These are phyloP conservation scores for Exophiala sp. DNA, from an alignment of 2,329 filamentous ascomycete genomes.

Conservation along the genomic window DNA sequence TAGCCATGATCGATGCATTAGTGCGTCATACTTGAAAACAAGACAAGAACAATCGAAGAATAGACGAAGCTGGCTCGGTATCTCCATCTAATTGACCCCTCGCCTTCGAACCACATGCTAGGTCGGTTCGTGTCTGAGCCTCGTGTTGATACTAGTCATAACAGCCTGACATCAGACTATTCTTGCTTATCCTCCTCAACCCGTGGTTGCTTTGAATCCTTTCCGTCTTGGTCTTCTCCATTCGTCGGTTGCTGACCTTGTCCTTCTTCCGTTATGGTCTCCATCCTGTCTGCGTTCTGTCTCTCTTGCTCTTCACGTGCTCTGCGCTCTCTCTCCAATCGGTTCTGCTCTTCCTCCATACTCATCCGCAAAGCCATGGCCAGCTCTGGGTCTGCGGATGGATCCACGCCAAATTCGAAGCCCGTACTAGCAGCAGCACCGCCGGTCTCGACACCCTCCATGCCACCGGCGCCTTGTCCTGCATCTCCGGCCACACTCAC, in stretches of 20 bases:
- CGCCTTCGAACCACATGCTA: not conserved
- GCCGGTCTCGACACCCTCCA: conserved; percentile 48
- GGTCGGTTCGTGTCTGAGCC: not conserved
- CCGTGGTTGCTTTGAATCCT: conserved; percentile 26
- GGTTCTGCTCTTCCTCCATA: conserved; percentile 94
- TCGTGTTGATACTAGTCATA: conserved; percentile 4
- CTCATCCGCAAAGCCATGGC: conserved; percentile 93
- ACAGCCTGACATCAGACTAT: not conserved
- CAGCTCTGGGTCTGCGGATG: conserved; percentile 84
- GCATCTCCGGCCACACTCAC: conserved; percentile 62
- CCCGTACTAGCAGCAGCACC: conserved; percentile 52
- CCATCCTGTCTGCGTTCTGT: conserved; percentile 54
- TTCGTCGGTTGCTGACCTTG: conserved; percentile 41
- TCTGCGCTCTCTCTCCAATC: conserved; percentile 78
- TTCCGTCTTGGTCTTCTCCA: conserved; percentile 14
- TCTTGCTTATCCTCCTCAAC: conserved; percentile 29
- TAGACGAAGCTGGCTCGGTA: not conserved
- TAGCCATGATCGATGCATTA: too few relatives aligned
- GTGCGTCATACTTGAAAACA: too few relatives aligned
- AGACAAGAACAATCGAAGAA: not conserved
- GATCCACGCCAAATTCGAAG: conserved; percentile 87
- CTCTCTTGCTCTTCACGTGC: conserved; percentile 67
- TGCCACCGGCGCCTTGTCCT: conserved; percentile 45
- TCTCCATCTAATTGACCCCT: not conserved
- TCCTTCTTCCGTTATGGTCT: conserved; percentile 73